Base-by-base conservation (phyloP, 192 early-diverging fungal genomes). In the Backusella sp. region DNA sequence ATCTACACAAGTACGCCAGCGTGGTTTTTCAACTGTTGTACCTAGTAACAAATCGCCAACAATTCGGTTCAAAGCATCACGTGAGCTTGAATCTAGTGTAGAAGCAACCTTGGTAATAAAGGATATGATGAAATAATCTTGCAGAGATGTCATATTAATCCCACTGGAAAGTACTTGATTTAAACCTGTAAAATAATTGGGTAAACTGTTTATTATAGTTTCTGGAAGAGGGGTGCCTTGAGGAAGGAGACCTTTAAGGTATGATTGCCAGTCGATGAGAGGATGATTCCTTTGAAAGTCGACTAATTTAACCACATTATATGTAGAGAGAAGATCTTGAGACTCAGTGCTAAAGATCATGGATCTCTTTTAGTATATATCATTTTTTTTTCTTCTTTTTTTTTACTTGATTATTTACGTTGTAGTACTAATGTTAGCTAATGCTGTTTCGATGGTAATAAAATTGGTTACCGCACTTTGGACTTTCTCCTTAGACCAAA, bases 141-240 rank as follows among this genome's bases (percentile, higher is more conserved):
- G 28, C 23, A 75, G n/a, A n/a, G 46, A 14, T 5, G 14, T 17
- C 46, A 49, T 14, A 1, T 49, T 49, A 49, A 49, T 19, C 5
- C 3, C 46, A 49, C 19, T 17, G 19, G 46, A 14, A 6, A 49
- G 46, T 49, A 88, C 74, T n/a, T 73, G 73, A 15, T 78, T 80
- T 15, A 89, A 66, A 21, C 81, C 79, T 39, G 78, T 26, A 42
- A 89, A 75, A 53, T 89, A 89, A 3, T 72, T 62, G 34, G 80
- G 83, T n/a, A 81, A 82, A 8, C 81, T 77, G 2, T 87, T 80
- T 41, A 89, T 83, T 26, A 89, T 77, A 19, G 72, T 80, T 62
- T 83, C 49, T 6, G 84, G 82, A 39, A 76, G 21, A 21, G 19
- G 32, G n/a, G 75, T 41, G 12, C 23, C 32, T 8, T 69, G 73